Base-by-base conservation (phyloP, 2,329 filamentous ascomycete genomes). In the Akanthomyces muscarius region DNA sequence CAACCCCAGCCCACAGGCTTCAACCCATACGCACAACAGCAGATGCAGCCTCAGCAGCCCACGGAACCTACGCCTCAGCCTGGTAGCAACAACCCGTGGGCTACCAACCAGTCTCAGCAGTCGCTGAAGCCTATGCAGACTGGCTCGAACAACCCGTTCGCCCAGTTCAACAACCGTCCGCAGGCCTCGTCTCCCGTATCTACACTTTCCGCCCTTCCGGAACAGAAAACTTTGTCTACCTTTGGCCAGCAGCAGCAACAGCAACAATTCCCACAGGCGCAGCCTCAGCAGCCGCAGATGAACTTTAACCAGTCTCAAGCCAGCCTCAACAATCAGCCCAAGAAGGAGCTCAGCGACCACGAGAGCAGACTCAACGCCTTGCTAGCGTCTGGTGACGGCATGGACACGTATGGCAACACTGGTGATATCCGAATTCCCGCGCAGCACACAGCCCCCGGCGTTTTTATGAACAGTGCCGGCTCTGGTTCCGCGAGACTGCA, bases 331-430 rank as follows among this genome's bases (percentile, higher is more conserved):
- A 70, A 65, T 41, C 51, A 67, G 65, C 81, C 82, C 1, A 83
- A 83, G 69, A 85, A 79, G 70, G 81, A 84, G 65, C 71, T 86
- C 67, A 86, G 76, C 69, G 84, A 86, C 72, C 87, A 88, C 74
- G 84, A 88, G 72, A 87, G 89, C 25, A 89, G 86, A 71, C 89
- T 99, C 68, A 98, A 98, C 73, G 85, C 90, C 1, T 86, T 99
- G 41, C 86, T 99, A 51, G 85, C 92, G 3, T 87, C 84, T 28
- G 93, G 95, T 67, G 95, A 99, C 63, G 95, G 95, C 28, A 90
- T 96, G 81, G 95, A 99, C 73, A 99, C 95, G 0, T 99, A 96
- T 74, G 95, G 95, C 67, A 99, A 99, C 74, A 91, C 91, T n/a
- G 95, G 95, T 68, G 91, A 98, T 67, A 83, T 97, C 53, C 92